Conservation (phyloP, 192 early-diverging fungal species). For the Backusella macrospora region DNA sequence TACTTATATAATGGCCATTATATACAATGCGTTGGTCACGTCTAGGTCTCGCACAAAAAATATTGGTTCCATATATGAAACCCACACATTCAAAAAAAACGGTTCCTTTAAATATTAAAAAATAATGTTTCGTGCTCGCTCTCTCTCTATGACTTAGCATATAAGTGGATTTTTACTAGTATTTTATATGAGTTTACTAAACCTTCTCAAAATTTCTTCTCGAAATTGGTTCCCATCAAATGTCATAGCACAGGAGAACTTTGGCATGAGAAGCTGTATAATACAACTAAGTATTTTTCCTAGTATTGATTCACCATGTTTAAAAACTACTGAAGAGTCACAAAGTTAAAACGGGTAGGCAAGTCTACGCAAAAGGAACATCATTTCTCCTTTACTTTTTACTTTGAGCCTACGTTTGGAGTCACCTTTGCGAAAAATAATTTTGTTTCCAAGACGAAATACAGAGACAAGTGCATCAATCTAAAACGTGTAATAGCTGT, state of each 20-base stretch:
- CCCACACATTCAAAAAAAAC: no score
- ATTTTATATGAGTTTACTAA: background rate
- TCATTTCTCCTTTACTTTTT: background rate
- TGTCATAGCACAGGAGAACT: background rate
- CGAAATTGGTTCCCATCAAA: background rate
- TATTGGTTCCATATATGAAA: no score
- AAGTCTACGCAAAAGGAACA: background rate
- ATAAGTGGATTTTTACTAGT: background rate
- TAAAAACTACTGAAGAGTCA: background rate
- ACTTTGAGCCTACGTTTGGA: background rate
- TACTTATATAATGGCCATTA: no score
- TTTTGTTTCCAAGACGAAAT: no score
- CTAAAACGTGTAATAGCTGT: no score
- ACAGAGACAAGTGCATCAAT: no score
- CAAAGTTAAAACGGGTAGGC: background rate
- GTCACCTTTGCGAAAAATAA: background rate
- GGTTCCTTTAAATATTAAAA: no score
- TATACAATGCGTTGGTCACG: no score
- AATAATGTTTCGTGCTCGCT: no score
- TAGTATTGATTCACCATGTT: background rate
- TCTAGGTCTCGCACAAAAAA: no score
- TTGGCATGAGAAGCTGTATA: background rate
- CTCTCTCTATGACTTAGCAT: no score
- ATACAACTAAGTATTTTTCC: background rate
- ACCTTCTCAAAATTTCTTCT: background rate